Conservation (phyloP, 129 eudicot species). For the Helichrysum umbraculigerum region DNA sequence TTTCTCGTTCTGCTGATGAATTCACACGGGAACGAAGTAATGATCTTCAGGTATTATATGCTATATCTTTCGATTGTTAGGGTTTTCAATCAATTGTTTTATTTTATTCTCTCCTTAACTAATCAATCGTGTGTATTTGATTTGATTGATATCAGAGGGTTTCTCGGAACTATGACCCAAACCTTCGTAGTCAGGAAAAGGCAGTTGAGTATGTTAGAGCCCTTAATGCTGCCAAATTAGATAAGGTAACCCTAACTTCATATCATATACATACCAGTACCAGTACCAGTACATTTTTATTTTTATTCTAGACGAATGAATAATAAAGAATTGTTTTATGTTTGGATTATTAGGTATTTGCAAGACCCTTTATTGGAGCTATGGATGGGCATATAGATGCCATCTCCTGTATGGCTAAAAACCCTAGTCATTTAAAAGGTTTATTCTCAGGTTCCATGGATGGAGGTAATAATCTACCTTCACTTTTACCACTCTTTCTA, state of each 20-base stretch:
- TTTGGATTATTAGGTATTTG: slow-evolving; percentile 56
- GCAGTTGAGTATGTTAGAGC: slow-evolving; percentile 95
- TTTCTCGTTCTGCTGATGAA: slow-evolving; percentile 86
- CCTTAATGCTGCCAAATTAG: slow-evolving; percentile 88
- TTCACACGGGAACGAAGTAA: slow-evolving; percentile 91
- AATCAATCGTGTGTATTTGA: neutral
- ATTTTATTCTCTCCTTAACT: too few relatives aligned
- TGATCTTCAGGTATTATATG: slow-evolving; percentile 74
- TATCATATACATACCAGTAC: too few relatives aligned
- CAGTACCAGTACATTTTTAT: neutral
- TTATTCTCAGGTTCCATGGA: slow-evolving; percentile 91
- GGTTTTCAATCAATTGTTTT: too few relatives aligned
- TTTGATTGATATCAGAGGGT: slow-evolving; percentile 55
- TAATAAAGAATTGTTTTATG: neutral
- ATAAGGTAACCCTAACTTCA: slow-evolving; percentile 50
- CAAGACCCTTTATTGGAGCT: slow-evolving; percentile 90
- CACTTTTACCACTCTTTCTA: neutral
- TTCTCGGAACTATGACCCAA: slow-evolving; percentile 74
- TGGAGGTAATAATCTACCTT: slow-evolving; percentile 60
- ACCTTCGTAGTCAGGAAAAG: slow-evolving; percentile 84
- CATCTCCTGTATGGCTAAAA: slow-evolving; percentile 82
- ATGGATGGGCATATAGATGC: slow-evolving; percentile 95
- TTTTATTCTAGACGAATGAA: neutral
- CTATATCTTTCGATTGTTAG: neutral
- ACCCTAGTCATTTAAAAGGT: slow-evolving; percentile 75